phyloP scores from a whole-genome alignment of 495 filamentous ascomycete genomes.

The Astrothelium subdiscretum region DNA sequence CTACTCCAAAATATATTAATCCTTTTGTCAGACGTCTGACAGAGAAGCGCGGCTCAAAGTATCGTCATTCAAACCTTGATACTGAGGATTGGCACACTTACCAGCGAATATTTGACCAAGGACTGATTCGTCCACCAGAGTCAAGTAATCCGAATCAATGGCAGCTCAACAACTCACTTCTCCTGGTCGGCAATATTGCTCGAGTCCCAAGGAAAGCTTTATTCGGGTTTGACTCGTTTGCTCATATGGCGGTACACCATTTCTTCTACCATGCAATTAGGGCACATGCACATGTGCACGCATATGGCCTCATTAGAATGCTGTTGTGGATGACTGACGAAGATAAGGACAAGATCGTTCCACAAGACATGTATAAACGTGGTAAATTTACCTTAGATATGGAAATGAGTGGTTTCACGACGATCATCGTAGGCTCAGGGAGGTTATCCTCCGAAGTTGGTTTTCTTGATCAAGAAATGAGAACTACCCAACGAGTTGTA shows the following conservation, averaged over 20 bases:
- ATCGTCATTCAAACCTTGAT: constrained; percentile 19
- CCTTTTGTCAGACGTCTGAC: constrained; percentile 51
- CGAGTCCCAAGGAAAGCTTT: constrained; percentile 2
- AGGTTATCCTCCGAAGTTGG: not conserved
- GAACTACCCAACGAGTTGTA: not conserved
- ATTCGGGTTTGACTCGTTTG: constrained; percentile 10
- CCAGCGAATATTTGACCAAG: constrained; percentile 4
- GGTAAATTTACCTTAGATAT: not conserved
- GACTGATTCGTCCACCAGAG: constrained; percentile 9
- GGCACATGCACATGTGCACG: constrained; percentile 38
- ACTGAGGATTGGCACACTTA: constrained; percentile 3
- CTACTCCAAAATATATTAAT: constrained; percentile 39
- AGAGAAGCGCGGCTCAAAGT: constrained; percentile 42
- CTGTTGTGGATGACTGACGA: constrained; percentile 46
- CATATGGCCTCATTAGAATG: constrained; percentile 59
- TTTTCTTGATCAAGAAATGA: not conserved
- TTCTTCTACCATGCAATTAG: constrained; percentile 34
- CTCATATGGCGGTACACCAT: constrained; percentile 22
- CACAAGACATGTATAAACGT: constrained; percentile 19
- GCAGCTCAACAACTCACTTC: not conserved
- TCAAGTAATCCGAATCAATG: not conserved
- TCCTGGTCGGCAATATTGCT: not conserved
- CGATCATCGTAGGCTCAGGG: not conserved
- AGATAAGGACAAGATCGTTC: constrained; percentile 39
- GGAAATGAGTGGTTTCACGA: not conserved